Evolutionary conservation across 768 basidiomycete genomes (phyloP).

Genomic region (Trametes villosa): DNA sequence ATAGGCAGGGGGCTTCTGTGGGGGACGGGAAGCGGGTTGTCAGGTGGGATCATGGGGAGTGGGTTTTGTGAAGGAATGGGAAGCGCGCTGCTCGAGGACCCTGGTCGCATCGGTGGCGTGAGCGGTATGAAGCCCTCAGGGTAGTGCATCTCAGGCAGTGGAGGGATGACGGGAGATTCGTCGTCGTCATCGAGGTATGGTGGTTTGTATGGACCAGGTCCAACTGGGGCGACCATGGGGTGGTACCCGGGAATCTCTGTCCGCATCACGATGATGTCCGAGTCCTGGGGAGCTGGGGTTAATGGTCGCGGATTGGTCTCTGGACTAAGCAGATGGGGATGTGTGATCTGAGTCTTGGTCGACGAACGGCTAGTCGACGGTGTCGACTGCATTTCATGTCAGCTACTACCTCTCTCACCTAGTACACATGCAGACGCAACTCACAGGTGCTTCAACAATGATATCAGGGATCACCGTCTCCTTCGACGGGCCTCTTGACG

Average conservation of each 20-base stretch:
- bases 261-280: conserved; percentile 13
- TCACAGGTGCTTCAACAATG: conserved; percentile 31
- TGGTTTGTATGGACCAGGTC: conserved; percentile 7
- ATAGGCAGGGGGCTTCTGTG: not conserved
- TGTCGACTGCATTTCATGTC: conserved; percentile 24
- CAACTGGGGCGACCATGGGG: not conserved
- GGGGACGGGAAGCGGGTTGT: conserved; percentile 1
- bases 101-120: conserved; percentile 4
- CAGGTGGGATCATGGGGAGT: conserved; percentile 3
- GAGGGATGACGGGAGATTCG: not conserved
- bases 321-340: conserved; percentile 36
- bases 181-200: conserved; percentile 2
- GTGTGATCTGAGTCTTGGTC: conserved; percentile 15
- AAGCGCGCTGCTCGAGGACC: not conserved
- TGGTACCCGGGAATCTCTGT: conserved; percentile 18
- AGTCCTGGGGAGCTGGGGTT: conserved; percentile 7
- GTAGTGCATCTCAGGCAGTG: conserved; percentile 8
- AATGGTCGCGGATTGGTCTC: conserved; percentile 27
- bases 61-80: conserved; percentile 13
- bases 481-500: conserved; percentile 15
- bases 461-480: conserved; percentile 29
- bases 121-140: conserved; percentile 25
- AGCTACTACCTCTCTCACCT: not conserved
- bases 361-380: conserved; percentile 26
- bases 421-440: not conserved